Conservation (phyloP, 2,329 filamentous ascomycete genomes). For the Pyricularia sp. region DNA sequence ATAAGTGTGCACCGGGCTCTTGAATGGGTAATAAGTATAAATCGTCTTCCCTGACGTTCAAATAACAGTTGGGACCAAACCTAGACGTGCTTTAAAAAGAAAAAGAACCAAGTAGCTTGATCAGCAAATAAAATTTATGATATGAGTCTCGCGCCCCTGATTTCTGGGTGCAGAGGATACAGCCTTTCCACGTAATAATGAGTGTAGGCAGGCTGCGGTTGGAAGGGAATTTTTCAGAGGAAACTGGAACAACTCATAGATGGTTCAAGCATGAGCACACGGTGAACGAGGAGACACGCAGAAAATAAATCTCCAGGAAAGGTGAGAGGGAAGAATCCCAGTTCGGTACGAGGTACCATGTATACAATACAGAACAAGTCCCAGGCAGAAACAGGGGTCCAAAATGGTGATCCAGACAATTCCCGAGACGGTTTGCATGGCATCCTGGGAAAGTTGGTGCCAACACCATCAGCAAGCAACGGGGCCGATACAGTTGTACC, state of each 20-base stretch:
- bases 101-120: neutral
- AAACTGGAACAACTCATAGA: neutral
- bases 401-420: neutral
- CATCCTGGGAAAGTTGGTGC: neutral
- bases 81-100: neutral
- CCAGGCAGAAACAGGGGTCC: neutral
- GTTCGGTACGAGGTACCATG: neutral
- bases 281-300: neutral
- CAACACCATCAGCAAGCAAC: neutral
- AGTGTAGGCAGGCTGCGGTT: too few relatives aligned
- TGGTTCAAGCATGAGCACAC: neutral
- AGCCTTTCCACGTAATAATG: too few relatives aligned
- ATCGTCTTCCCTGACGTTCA: neutral
- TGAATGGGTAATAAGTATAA: neutral
- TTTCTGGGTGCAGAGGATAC: too few relatives aligned
- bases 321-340: neutral
- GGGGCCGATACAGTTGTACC: neutral
- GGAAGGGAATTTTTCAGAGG: too few relatives aligned
- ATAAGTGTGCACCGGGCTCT: neutral
- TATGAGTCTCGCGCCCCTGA: neutral
- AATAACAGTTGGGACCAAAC: neutral
- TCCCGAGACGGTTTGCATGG: neutral
- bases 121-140: neutral
- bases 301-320: neutral
- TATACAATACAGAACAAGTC: neutral